Conservation (phyloP, 768 basidiomycete species). For the Tephrocybe sp. region DNA sequence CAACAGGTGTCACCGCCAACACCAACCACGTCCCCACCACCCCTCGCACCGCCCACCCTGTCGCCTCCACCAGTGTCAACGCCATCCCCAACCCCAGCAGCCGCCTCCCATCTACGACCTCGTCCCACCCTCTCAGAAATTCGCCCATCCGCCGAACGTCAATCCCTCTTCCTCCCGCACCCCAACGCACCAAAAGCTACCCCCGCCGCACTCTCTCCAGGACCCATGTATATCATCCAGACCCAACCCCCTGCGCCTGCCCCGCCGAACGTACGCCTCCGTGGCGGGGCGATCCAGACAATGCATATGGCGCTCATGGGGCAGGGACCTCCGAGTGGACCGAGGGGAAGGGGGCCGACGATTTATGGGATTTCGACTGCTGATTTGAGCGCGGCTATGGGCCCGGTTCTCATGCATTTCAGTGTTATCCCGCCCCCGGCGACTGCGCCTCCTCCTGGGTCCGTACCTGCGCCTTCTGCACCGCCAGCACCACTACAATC, state of each 20-base stretch:
- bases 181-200: conserved; percentile 44
- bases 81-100: conserved; percentile 5
- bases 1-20: conserved; percentile 7
- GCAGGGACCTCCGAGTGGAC: conserved; percentile 1
- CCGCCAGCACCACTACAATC: background rate
- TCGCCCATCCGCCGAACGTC: conserved; percentile 29
- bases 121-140: conserved; percentile 31
- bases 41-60: background rate
- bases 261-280: conserved; percentile 9
- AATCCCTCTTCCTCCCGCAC: conserved; percentile 44
- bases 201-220: conserved; percentile 35
- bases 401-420: conserved; percentile 65
- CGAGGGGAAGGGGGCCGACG: conserved; percentile 40
- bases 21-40: conserved; percentile 1
- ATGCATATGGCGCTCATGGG: conserved; percentile 30
- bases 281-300: conserved; percentile 18
- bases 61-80: conserved; percentile 10
- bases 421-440: conserved; percentile 48
- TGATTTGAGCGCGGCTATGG: conserved; percentile 48
- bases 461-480: conserved; percentile 1
- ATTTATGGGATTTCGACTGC: conserved; percentile 58
- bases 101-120: conserved; percentile 28
- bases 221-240: conserved; percentile 57
- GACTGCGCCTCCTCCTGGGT: conserved; percentile 16
- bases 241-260: conserved; percentile 14